phyloP scores from a whole-genome alignment of 495 filamentous ascomycete genomes.

The Hypoxylon subgilvum region DNA sequence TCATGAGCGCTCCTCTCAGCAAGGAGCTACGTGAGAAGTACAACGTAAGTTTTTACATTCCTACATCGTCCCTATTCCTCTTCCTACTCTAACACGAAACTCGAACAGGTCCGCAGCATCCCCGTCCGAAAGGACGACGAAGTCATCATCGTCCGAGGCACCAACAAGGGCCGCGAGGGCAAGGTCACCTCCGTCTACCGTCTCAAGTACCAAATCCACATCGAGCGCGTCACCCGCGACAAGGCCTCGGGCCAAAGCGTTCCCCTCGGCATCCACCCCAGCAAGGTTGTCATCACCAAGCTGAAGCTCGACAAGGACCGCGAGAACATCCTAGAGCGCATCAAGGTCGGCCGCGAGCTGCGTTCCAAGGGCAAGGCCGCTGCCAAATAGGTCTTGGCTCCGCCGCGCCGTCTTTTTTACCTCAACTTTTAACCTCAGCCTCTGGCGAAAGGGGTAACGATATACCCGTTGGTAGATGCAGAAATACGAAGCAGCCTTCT shows the following conservation, averaged over 20 bases:
- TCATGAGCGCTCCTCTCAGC: slow-evolving; percentile 92
- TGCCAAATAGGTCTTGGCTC: slow-evolving; percentile 44
- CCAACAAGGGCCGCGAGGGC: slow-evolving; percentile 93
- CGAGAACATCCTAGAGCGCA: slow-evolving; percentile 89
- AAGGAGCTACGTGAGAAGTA: slow-evolving; percentile 97
- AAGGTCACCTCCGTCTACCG: slow-evolving; percentile 96
- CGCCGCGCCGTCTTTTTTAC: neutral
- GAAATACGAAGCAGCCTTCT: slow-evolving; percentile 19
- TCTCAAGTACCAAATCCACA: slow-evolving; percentile 92
- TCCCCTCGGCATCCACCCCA: slow-evolving; percentile 84
- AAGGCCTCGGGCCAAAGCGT: slow-evolving; percentile 93
- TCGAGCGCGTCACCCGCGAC: slow-evolving; percentile 90
- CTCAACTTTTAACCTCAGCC: neutral
- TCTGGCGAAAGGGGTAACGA: slow-evolving; percentile 42
- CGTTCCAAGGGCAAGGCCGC: slow-evolving; percentile 60
- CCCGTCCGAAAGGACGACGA: slow-evolving; percentile 98
- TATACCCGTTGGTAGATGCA: slow-evolving; percentile 43
- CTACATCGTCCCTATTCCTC: neutral
- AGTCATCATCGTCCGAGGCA: slow-evolving; percentile 83
- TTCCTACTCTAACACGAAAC: slow-evolving; percentile 10
- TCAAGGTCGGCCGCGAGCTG: slow-evolving; percentile 75
- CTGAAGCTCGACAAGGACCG: slow-evolving; percentile 98
- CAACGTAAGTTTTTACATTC: slow-evolving; percentile 67
- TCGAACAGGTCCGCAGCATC: slow-evolving; percentile 83
- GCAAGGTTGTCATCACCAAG: slow-evolving; percentile 95